Percentiles rank a stretch among this genome's conserved stretches.
Evolutionary conservation across 2,329 filamentous ascomycete genomes (phyloP).

Genomic region (Aspergillus vadensis): DNA sequence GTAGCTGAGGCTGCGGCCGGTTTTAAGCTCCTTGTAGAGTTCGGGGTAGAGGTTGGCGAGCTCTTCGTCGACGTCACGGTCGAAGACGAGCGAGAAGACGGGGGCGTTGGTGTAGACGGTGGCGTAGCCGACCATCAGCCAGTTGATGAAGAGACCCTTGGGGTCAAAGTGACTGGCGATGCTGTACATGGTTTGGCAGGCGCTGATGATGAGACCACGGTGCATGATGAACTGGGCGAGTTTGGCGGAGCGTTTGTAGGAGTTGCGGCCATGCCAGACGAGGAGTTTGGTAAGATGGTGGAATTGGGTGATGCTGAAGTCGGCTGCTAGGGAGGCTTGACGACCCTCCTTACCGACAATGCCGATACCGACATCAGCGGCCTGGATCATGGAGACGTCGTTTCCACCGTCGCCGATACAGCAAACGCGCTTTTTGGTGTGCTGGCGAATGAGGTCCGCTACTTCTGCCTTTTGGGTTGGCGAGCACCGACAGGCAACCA

Average conservation of each 20-base stretch:
- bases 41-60: slow-evolving; percentile 95
- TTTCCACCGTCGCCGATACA: slow-evolving; percentile 98
- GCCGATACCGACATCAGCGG: slow-evolving; percentile 94
- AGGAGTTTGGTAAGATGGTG: slow-evolving; percentile 91
- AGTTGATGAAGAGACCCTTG: slow-evolving; percentile 92
- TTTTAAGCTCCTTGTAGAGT: slow-evolving; percentile 95
- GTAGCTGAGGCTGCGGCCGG: slow-evolving; percentile 82
- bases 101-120: slow-evolving; percentile 94
- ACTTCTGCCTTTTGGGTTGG: slow-evolving; percentile 97
- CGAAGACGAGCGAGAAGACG: slow-evolving; percentile 89
- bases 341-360: slow-evolving; percentile 98
- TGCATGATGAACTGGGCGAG: slow-evolving; percentile 98
- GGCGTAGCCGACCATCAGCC: slow-evolving; percentile 94
- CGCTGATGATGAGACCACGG: slow-evolving; percentile 88
- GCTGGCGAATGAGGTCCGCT: slow-evolving; percentile 82
- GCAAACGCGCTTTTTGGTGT: slow-evolving; percentile 92
- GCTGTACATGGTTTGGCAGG: slow-evolving; percentile 97
- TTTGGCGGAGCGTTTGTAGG: slow-evolving; percentile 94
- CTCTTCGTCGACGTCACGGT: slow-evolving; percentile 91
- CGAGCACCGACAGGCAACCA: slow-evolving; percentile 94
- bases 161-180: slow-evolving; percentile 92
- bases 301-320: slow-evolving; percentile 96
- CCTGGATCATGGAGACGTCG: slow-evolving; percentile 98
- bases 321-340: slow-evolving; percentile 90
- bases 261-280: slow-evolving; percentile 98